phyloP scores from a whole-genome alignment of 2,329 filamentous ascomycete genomes.

The Penicillium occitanis region DNA sequence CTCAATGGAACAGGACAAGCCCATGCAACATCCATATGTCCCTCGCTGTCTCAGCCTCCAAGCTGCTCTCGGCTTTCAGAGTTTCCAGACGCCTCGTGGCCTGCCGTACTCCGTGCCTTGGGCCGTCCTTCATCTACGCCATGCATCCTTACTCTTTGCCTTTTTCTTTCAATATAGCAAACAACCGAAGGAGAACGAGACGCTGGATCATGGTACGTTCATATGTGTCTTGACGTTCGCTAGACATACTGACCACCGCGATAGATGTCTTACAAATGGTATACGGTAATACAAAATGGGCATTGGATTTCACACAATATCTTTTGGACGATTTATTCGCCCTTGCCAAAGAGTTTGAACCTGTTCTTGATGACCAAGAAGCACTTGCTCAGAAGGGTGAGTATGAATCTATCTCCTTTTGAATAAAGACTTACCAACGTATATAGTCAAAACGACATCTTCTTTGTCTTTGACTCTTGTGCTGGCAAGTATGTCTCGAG shows the following conservation, averaged over 20 bases:
- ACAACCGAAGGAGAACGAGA: conserved; percentile 46
- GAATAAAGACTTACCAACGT: not conserved
- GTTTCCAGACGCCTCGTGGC: conserved; percentile 60
- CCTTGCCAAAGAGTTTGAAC: conserved; percentile 43
- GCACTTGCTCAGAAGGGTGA: conserved; percentile 40
- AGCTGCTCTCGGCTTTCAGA: conserved; percentile 72
- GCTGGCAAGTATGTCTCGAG: conserved; percentile 71
- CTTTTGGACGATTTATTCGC: conserved; percentile 55
- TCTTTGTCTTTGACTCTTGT: conserved; percentile 56
- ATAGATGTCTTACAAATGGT: conserved; percentile 70
- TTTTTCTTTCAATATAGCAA: conserved; percentile 65
- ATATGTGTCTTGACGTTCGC: not conserved
- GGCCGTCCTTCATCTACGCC: conserved; percentile 71
- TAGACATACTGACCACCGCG: conserved; percentile 19
- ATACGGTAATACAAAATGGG: conserved; percentile 75
- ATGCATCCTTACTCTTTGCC: conserved; percentile 62
- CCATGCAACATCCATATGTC: conserved; percentile 71
- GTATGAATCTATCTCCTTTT: conserved; percentile 1
- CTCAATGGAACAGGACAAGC: conserved; percentile 71
- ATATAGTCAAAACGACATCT: conserved; percentile 36
- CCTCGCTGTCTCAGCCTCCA: conserved; percentile 77
- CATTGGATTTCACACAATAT: conserved; percentile 63
- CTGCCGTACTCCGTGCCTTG: conserved; percentile 73
- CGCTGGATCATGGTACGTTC: conserved; percentile 58
- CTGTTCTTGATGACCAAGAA: conserved; percentile 34